Percentiles rank a stretch among this genome's conserved stretches.
phyloP scores from a whole-genome alignment of 257 asterid genomes.

The Marsdenia floribunda region DNA sequence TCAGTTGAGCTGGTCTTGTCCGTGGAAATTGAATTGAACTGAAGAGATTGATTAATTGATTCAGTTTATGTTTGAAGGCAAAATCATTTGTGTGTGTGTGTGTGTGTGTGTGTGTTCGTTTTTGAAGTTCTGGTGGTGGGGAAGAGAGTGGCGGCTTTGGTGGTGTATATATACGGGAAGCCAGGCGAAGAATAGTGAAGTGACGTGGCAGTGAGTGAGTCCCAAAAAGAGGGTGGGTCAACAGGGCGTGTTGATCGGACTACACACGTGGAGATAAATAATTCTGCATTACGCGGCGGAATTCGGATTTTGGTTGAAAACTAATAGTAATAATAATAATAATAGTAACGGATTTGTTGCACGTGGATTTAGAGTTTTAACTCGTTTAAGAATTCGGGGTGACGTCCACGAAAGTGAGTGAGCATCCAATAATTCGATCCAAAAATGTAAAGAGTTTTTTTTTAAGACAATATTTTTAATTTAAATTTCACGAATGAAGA shows the following conservation, averaged over 20 bases:
- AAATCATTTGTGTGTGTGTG: not conserved
- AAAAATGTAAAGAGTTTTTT: too few species aligned
- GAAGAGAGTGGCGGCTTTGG: conserved; percentile 49
- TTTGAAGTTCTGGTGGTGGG: not conserved
- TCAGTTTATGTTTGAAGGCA: not conserved
- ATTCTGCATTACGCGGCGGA: conserved; percentile 36
- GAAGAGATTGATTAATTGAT: not conserved
- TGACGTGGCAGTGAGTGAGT: conserved; percentile 3
- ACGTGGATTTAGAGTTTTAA: not conserved
- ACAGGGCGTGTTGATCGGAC: conserved; percentile 29
- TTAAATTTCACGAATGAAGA: too few species aligned
- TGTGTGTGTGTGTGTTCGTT: too few species aligned
- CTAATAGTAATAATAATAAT: too few species aligned
- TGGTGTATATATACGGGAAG: conserved; percentile 20
- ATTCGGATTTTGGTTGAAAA: not conserved
- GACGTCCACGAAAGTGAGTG: conserved; percentile 12
- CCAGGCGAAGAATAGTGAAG: not conserved
- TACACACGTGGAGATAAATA: conserved; percentile 22
- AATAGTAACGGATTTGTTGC: not conserved
- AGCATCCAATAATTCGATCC: too few species aligned
- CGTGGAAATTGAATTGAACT: too few species aligned
- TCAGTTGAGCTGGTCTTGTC: too few species aligned
- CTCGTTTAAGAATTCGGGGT: conserved; percentile 7
- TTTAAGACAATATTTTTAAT: too few species aligned
- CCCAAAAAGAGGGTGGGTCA: conserved; percentile 12